phyloP scores from a whole-genome alignment of 2,329 filamentous ascomycete species.

The Clonostachys rhizophaga region DNA sequence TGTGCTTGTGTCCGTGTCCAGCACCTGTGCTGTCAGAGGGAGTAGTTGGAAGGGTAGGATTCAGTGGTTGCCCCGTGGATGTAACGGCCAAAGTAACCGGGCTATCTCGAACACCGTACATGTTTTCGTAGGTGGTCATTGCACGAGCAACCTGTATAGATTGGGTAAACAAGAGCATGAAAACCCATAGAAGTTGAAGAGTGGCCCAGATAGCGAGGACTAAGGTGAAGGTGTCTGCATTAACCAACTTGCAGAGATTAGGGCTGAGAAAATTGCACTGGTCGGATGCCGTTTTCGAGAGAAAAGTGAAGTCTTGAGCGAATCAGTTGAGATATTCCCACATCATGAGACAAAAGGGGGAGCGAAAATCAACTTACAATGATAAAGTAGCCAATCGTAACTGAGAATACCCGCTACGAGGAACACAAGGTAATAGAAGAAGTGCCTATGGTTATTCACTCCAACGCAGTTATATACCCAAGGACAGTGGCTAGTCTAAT shows the following conservation, averaged over 20 bases:
- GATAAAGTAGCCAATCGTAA: conserved; percentile 68
- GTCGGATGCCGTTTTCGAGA: conserved; percentile 47
- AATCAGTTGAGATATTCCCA: neutral
- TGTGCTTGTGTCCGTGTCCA: conserved; percentile 46
- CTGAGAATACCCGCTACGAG: conserved; percentile 71
- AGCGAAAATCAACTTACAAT: conserved; percentile 48
- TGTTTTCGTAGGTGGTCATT: conserved; percentile 95
- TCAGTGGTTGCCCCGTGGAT: conserved; percentile 70
- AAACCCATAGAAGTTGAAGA: conserved; percentile 89
- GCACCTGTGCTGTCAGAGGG: conserved; percentile 36
- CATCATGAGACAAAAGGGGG: no score
- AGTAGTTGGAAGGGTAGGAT: conserved; percentile 60
- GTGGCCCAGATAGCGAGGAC: conserved; percentile 74
- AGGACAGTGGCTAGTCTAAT: conserved; percentile 73
- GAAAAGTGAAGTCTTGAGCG: conserved; percentile 54
- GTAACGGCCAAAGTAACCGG: conserved; percentile 70
- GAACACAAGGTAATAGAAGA: conserved; percentile 81
- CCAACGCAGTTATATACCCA: conserved; percentile 98
- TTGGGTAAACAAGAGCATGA: conserved; percentile 95
- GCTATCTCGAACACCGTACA: conserved; percentile 69
- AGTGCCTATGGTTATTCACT: conserved; percentile 93
- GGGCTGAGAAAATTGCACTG: conserved; percentile 74
- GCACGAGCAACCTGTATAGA: conserved; percentile 88
- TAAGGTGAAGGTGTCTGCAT: conserved; percentile 80
- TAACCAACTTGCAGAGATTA: conserved; percentile 68